Conservation (phyloP, 441 rosid genomes). For the Sinapis alba region DNA sequence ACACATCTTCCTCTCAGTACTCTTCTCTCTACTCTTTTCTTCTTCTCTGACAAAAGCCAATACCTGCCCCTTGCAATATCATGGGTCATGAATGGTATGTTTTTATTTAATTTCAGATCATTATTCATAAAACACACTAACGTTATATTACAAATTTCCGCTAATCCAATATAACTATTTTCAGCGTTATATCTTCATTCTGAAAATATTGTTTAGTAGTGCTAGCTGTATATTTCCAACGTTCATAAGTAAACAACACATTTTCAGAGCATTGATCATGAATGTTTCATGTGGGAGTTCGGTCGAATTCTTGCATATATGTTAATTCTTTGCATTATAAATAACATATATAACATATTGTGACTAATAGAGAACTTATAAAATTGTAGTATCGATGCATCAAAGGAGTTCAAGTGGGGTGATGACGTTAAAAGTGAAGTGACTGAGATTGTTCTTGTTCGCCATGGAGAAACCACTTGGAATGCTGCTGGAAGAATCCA, state of each 20-base stretch:
- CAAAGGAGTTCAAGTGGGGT: slow-evolving; percentile 27
- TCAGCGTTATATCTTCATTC: not conserved
- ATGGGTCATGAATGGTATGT: slow-evolving; percentile 43
- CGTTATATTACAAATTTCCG: not conserved
- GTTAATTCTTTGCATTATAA: not conserved
- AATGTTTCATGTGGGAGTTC: slow-evolving; percentile 1
- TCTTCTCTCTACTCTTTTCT: slow-evolving; percentile 1
- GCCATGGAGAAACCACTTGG: slow-evolving; percentile 73
- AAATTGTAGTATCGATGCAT: slow-evolving; percentile 27
- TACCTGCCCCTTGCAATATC: not conserved
- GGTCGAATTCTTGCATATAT: not conserved
- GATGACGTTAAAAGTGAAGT: slow-evolving; percentile 28
- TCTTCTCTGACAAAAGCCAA: not conserved
- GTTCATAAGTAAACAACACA: not conserved
- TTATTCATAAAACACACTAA: not conserved
- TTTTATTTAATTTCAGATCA: not conserved
- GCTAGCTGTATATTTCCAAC: not conserved
- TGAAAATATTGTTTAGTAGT: not conserved
- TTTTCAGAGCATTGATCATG: not conserved
- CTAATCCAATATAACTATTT: not conserved
- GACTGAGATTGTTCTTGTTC: slow-evolving; percentile 56
- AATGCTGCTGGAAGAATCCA: slow-evolving; percentile 64
- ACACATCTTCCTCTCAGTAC: slow-evolving; percentile 2
- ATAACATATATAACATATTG: not conserved
- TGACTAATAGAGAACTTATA: not conserved